These are phyloP conservation scores for Hydrangea macrophylla DNA, from an alignment of 148 eudicot genomes.

Conservation along the genomic window DNA sequence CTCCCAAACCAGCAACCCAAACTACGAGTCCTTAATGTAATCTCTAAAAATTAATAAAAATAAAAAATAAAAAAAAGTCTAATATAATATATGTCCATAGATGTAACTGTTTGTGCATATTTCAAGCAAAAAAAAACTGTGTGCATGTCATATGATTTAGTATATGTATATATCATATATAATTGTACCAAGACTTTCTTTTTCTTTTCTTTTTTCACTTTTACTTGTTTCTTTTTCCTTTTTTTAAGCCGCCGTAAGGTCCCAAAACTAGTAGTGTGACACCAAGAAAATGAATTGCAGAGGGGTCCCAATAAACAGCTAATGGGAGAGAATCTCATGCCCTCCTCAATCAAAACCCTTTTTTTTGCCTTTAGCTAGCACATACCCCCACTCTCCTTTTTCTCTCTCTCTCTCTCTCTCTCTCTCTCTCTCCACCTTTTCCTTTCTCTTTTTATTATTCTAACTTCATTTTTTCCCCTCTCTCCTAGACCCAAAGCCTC, in stretches of 20 bases:
- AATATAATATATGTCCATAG: too few relatives aligned
- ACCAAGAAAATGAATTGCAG: background rate
- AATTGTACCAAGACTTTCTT: too few relatives aligned
- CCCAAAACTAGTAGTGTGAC: background rate
- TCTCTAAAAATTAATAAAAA: too few relatives aligned
- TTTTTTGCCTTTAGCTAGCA: background rate
- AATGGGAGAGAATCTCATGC: slow-evolving; percentile 11
- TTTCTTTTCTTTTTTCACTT: too few relatives aligned
- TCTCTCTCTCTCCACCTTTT: background rate
- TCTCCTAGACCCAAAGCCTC: slow-evolving; percentile 1
- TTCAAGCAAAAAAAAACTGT: too few relatives aligned
- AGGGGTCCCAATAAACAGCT: background rate
- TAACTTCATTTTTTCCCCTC: background rate
- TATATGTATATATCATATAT: too few relatives aligned
- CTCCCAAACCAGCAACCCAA: too few relatives aligned
- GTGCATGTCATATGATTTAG: too few relatives aligned
- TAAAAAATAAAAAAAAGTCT: too few relatives aligned
- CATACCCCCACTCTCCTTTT: background rate
- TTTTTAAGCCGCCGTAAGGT: background rate
- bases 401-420: background rate
- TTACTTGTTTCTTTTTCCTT: too few relatives aligned
- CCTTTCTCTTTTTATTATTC: background rate
- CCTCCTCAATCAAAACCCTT: slow-evolving; percentile 10
- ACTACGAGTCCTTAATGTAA: too few relatives aligned
- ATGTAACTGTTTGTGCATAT: too few relatives aligned